These are phyloP conservation scores for Lactarius hatsudake DNA, from an alignment of 768 basidiomycete genomes.

Conservation along the genomic window DNA sequence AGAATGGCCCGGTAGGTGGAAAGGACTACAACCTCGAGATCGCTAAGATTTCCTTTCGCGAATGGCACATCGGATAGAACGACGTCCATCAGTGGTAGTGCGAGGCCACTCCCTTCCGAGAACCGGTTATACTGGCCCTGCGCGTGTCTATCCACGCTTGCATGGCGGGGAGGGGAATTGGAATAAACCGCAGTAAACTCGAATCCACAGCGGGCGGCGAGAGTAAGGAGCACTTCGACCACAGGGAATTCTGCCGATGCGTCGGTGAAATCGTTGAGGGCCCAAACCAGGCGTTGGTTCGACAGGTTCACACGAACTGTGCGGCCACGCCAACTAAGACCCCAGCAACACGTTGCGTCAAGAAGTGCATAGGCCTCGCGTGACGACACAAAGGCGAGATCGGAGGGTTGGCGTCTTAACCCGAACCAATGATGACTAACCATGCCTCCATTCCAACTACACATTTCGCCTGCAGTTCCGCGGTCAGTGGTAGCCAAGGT, in stretches of 20 bases:
- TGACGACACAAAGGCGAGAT: constrained; percentile 8
- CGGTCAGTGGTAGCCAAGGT: constrained; percentile 4
- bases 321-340: constrained; percentile 19
- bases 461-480: constrained; percentile 15
- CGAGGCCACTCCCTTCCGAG: constrained; percentile 21
- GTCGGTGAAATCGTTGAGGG: constrained; percentile 18
- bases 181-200: constrained; percentile 15
- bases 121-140: constrained; percentile 14
- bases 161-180: not conserved
- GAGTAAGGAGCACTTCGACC: constrained; percentile 21
- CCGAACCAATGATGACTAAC: constrained; percentile 14
- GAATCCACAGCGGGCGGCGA: constrained; percentile 23
- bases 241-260: constrained; percentile 11
- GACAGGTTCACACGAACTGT: constrained; percentile 21
- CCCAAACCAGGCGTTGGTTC: constrained; percentile 23
- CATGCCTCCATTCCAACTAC: constrained; percentile 7
- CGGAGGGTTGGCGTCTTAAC: constrained; percentile 13
- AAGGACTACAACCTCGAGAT: constrained; percentile 20
- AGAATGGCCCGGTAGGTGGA: constrained; percentile 17
- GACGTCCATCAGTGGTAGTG: constrained; percentile 18
- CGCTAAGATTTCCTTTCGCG: constrained; percentile 8
- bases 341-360: constrained; percentile 27
- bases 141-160: constrained; percentile 2
- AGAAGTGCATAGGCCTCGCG: constrained; percentile 25
- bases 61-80: constrained; percentile 13